phyloP scores from a whole-genome alignment of 345 rosid species.

The Dimocarpus longan region DNA sequence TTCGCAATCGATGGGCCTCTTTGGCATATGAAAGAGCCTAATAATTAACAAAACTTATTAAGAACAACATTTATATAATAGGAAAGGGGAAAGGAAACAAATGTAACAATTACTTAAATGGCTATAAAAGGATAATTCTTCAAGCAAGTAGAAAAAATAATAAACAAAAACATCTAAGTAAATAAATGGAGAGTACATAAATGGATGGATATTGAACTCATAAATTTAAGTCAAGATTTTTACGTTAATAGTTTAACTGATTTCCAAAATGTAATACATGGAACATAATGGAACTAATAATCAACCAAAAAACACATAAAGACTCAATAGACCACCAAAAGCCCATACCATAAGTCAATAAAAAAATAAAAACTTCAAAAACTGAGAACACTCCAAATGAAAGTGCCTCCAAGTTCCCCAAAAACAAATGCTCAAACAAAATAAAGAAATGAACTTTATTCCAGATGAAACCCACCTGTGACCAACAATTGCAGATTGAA shows the following conservation, averaged over 20 bases:
- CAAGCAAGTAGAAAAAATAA: not conserved
- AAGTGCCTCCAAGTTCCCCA: not conserved
- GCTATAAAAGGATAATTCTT: not conserved
- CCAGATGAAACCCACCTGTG: not conserved
- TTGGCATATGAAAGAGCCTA: constrained; percentile 87
- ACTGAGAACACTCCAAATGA: not conserved
- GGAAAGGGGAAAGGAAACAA: not conserved
- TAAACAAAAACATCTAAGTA: not conserved
- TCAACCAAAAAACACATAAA: not conserved
- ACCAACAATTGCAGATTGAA: not conserved
- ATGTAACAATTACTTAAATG: not conserved
- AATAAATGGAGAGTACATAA: no score
- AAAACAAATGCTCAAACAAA: not conserved
- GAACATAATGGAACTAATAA: not conserved
- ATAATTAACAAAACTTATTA: constrained; percentile 17
- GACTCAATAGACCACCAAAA: not conserved
- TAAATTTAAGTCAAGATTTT: no score
- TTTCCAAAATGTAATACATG: no score
- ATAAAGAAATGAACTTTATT: not conserved
- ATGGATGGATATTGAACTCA: not conserved
- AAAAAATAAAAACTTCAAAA: no score
- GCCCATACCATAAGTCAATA: not conserved
- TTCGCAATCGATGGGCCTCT: constrained; percentile 72
- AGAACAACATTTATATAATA: not conserved
- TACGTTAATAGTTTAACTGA: no score